phyloP scores from a whole-genome alignment of 179 eudicot genomes.

The Silene noctiflora region DNA sequence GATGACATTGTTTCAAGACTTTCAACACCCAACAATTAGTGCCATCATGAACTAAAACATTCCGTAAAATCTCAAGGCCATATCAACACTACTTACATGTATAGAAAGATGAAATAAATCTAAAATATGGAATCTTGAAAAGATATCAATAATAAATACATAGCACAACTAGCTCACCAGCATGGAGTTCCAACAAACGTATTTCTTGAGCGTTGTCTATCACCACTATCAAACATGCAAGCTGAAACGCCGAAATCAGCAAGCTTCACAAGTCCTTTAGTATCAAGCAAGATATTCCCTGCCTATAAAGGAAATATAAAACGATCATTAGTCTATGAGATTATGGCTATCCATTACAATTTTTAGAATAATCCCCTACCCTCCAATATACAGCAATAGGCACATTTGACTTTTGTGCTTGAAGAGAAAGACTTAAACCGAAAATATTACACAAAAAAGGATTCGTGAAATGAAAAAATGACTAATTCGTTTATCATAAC shows the following conservation, averaged over 20 bases:
- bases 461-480: not conserved
- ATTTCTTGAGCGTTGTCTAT: slow-evolving; percentile 88
- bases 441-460: not conserved
- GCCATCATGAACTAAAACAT: not conserved
- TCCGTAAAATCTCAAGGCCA: not conserved
- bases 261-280: slow-evolving; percentile 78
- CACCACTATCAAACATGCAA: slow-evolving; percentile 96
- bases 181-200: slow-evolving; percentile 99
- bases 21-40: not conserved
- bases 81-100: not conserved
- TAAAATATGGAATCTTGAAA: not conserved
- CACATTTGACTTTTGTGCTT: not conserved
- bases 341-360: not conserved
- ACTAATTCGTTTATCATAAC: not conserved
- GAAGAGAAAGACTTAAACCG: not conserved
- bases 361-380: not conserved
- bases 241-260: slow-evolving; percentile 99
- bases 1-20: not conserved
- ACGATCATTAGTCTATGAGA: slow-evolving; percentile 5
- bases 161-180: slow-evolving; percentile 51
- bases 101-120: not conserved
- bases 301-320: slow-evolving; percentile 44
- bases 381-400: not conserved
- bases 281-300: slow-evolving; percentile 86
- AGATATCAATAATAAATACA: not conserved